phyloP scores from a whole-genome alignment of 2,329 filamentous ascomycete genomes.

The Chrysoporthe puriensis region DNA sequence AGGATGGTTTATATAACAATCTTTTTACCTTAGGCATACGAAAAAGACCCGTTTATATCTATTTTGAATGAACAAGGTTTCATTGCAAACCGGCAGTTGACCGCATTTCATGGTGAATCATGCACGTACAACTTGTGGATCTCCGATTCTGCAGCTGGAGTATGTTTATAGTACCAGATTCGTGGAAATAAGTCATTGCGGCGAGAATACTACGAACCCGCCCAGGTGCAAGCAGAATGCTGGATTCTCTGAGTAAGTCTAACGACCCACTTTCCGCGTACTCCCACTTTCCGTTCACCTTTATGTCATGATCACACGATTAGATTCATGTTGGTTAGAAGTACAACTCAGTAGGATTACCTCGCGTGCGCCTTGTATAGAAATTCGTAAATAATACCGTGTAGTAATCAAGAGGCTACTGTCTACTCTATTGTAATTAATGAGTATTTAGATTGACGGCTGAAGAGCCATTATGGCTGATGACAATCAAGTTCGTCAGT shows the following conservation, averaged over 20 bases:
- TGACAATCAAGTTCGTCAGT: no score
- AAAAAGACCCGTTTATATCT: neutral
- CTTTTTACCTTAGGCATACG: neutral
- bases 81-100: neutral
- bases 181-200: neutral
- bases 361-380: no score
- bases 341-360: no score
- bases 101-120: neutral
- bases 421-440: no score
- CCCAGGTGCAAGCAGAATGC: neutral
- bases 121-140: neutral
- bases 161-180: neutral
- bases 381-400: no score
- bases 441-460: no score
- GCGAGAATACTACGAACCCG: neutral
- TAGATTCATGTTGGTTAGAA: no score
- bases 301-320: no score
- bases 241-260: neutral
- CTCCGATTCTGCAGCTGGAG: neutral
- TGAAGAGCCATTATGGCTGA: no score
- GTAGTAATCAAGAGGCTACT: no score
- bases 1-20: neutral
- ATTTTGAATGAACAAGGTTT: neutral
- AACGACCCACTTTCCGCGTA: neutral
- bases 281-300: no score